A percentile compares a stretch with the other conserved stretches of the same genome.
Evolutionary conservation across 2,329 filamentous ascomycete genomes (phyloP).

Genomic region (Cordyceps militaris): DNA sequence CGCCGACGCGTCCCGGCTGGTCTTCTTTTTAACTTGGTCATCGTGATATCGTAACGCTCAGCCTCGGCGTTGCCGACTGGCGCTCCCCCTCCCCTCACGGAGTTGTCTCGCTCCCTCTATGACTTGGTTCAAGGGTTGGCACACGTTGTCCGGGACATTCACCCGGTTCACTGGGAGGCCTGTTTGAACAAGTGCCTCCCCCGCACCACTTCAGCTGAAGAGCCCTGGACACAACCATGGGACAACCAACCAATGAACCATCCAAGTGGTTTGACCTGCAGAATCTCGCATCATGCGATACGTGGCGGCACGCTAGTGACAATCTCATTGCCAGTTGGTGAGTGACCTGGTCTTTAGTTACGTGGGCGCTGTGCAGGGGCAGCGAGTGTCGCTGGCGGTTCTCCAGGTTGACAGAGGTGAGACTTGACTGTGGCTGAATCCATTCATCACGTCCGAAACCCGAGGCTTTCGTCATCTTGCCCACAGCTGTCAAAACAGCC

Average conservation of each 20-base stretch:
- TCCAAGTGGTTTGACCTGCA: background rate
- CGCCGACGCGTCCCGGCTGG: too few relatives aligned
- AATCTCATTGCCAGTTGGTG: background rate
- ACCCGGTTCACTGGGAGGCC: background rate
- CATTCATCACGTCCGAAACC: background rate
- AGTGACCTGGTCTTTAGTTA: background rate
- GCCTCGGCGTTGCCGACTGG: background rate
- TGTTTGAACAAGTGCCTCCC: background rate
- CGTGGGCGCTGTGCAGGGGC: background rate
- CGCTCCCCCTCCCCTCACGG: too few relatives aligned
- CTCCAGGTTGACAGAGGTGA: too few relatives aligned
- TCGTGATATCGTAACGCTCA: background rate
- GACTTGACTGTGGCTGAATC: too few relatives aligned
- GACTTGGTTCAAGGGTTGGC: too few relatives aligned
- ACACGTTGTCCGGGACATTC: too few relatives aligned
- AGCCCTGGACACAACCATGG: background rate
- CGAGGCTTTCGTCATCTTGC: too few relatives aligned
- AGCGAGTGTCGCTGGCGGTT: too few relatives aligned
- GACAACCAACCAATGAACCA: background rate
- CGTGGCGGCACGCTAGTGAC: background rate
- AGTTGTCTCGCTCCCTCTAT: too few relatives aligned
- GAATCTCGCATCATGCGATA: constrained; percentile 8
- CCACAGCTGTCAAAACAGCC: too few relatives aligned
- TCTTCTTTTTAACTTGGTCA: too few relatives aligned
- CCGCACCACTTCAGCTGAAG: constrained; percentile 7